Evolutionary conservation across 179 eudicot genomes (phyloP), one percentile per base, ranked within the genome.

Genomic region (Beta corolliflora): DNA sequence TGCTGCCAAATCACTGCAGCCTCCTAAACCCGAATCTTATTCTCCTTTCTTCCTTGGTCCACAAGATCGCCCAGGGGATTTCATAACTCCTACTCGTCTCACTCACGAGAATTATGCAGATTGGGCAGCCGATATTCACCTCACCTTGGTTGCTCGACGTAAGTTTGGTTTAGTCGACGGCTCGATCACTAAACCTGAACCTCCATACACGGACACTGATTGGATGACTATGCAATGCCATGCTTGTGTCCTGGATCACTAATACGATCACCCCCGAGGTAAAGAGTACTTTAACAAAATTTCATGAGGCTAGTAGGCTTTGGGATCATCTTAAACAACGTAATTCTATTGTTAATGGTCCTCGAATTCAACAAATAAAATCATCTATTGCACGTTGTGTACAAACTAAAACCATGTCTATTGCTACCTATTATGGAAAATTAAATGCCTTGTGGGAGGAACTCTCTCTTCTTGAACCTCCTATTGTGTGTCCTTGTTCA

Each of bases 101-200:
- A 31, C 9, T 0, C 15, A 25, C 0, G 46, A 81, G 12, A 81
- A 81, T 11, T 81, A 73, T 55, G 83, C 64, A 53, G 60, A 55
- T 1, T 75, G 83, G 83, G 73, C 79, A 2, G 8, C n/a, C 3
- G 36, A 56, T 4, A 65, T 74, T 2, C 50, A 18, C 5, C 7
- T 58, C 11, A 31, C 68, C 15, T 41, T 54, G 14, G 45, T 5
- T 2, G 64, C 77, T 0, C 45, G 77, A 0, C 29, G 64, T 0
- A 76, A 76, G 23, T 76, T 76, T 21, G 83, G 68, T 0, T 75
- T 75, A 14, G 36, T 75, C 6, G 80, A 81, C n/a, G 79, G 83
- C 1, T 41, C 75, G 5, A 75, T 75, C 16, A 65, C 21, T 3
- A 7, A 29, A 2, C 79, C 66, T 0, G 9, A 1, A 5, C 65